Evolutionary conservation across 2,329 filamentous ascomycete genomes (phyloP).

Genomic region (Verticillium albo-atrum): DNA sequence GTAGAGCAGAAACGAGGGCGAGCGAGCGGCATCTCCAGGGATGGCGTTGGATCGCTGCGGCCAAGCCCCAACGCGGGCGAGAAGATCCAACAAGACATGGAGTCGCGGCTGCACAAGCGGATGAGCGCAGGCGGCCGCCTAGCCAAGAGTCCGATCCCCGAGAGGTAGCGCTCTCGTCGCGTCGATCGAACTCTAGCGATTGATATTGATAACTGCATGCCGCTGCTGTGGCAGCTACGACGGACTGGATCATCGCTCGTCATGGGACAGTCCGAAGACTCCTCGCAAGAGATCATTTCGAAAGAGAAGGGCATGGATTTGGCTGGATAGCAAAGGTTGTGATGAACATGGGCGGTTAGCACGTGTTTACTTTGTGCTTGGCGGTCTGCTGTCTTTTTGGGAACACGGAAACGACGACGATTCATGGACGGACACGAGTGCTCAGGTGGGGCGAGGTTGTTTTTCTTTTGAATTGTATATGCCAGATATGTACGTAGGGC

Average conservation of each 20-base stretch:
- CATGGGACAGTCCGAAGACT: not conserved
- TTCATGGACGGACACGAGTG: not conserved
- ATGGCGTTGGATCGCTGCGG: constrained; percentile 60
- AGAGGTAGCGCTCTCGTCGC: constrained; percentile 45
- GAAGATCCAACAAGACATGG: constrained; percentile 56
- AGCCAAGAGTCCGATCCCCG: constrained; percentile 59
- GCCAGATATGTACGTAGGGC: not conserved
- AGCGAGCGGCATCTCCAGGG: constrained; percentile 41
- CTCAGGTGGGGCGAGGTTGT: not conserved
- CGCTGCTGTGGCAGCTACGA: constrained; percentile 5
- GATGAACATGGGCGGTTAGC: not conserved
- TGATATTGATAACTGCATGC: constrained; percentile 7
- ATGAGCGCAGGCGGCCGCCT: constrained; percentile 73
- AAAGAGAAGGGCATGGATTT: not conserved
- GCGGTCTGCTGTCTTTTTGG: constrained; percentile 1
- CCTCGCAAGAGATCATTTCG: not conserved
- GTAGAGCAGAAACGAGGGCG: constrained; percentile 70
- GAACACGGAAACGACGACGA: not conserved
- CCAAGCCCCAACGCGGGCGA: constrained; percentile 36
- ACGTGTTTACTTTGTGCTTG: constrained; percentile 2
- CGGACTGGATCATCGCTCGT: not conserved
- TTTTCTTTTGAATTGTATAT: not conserved
- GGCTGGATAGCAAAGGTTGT: not conserved
- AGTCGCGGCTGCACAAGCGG: constrained; percentile 70
- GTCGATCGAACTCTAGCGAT: constrained; percentile 9